Evolutionary conservation across 495 filamentous ascomycete species (phyloP).

Genomic region (Barbatosphaeria neglecta): DNA sequence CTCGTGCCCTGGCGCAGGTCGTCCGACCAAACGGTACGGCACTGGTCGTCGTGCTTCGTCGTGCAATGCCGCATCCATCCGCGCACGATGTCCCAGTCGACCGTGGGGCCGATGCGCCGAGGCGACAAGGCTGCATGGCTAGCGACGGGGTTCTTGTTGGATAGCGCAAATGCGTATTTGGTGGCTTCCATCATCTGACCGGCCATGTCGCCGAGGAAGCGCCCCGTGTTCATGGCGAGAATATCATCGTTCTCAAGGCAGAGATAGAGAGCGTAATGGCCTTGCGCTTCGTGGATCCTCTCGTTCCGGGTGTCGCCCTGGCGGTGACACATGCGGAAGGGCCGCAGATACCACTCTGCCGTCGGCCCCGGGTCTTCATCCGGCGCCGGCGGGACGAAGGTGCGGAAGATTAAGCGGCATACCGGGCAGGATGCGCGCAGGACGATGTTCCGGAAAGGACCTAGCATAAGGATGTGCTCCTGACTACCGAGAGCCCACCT

Average conservation of each 20-base stretch:
- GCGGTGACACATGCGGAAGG: background rate
- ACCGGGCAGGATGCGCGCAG: constrained; percentile 5
- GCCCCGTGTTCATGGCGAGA: background rate
- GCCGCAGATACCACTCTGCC: constrained; percentile 3
- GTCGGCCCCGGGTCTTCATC: background rate
- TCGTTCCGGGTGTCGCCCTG: background rate
- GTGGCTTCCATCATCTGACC: background rate
- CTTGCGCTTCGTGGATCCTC: background rate
- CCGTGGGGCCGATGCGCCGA: background rate
- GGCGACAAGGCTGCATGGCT: background rate
- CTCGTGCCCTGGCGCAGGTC: constrained; percentile 1
- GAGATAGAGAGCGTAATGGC: background rate
- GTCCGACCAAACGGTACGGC: background rate
- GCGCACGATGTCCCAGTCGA: background rate
- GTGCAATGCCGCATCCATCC: constrained; percentile 5
- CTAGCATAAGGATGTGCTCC: constrained; percentile 1
- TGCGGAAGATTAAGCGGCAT: constrained; percentile 9
- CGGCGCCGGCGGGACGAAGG: background rate
- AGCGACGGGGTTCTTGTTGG: background rate
- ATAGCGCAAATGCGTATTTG: background rate
- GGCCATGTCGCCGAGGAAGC: background rate
- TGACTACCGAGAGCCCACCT: background rate
- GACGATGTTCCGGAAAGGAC: constrained; percentile 2
- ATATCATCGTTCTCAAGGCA: background rate
- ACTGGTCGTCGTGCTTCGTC: background rate